A percentile compares a stretch with the other conserved stretches of the same genome.
Conservation (phyloP, 2,329 filamentous ascomycete genomes). For the Fusarium bulbicola region DNA sequence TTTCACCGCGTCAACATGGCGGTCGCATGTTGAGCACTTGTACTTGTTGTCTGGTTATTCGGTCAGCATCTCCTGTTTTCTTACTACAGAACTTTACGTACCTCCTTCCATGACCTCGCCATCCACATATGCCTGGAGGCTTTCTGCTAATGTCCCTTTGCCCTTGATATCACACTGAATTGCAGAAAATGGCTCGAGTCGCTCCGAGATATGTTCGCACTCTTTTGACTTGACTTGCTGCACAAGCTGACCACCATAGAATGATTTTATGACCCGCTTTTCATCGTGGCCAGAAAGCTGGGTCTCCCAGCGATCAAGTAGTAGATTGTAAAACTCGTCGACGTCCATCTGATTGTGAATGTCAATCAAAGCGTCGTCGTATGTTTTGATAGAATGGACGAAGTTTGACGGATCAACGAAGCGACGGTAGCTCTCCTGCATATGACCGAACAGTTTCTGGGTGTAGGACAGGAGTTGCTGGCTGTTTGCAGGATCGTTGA, state of each 20-base stretch:
- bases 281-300: slow-evolving; percentile 75
- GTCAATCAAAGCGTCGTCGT: slow-evolving; percentile 84
- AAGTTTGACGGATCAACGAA: slow-evolving; percentile 77
- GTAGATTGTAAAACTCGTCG: slow-evolving; percentile 94
- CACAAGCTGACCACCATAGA: slow-evolving; percentile 91
- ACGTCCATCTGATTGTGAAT: slow-evolving; percentile 96
- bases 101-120: slow-evolving; percentile 96
- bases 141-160: slow-evolving; percentile 83
- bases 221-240: slow-evolving; percentile 97
- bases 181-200: slow-evolving; percentile 89
- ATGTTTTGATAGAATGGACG: slow-evolving; percentile 80
- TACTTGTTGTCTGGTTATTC: slow-evolving; percentile 86
- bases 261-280: slow-evolving; percentile 78
- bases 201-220: slow-evolving; percentile 91
- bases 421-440: slow-evolving; percentile 84
- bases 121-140: slow-evolving; percentile 92
- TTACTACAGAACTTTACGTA: slow-evolving; percentile 45
- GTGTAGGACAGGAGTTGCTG: slow-evolving; percentile 80
- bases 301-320: slow-evolving; percentile 90
- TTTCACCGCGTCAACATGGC: slow-evolving; percentile 92
- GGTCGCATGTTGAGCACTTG: slow-evolving; percentile 90
- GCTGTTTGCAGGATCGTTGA: slow-evolving; percentile 62
- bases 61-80: slow-evolving; percentile 10
- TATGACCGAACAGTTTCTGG: slow-evolving; percentile 81
- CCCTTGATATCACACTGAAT: slow-evolving; percentile 98